Conservation (phyloP, 148 eudicot species). For the Dysphania ambrosioides region DNA sequence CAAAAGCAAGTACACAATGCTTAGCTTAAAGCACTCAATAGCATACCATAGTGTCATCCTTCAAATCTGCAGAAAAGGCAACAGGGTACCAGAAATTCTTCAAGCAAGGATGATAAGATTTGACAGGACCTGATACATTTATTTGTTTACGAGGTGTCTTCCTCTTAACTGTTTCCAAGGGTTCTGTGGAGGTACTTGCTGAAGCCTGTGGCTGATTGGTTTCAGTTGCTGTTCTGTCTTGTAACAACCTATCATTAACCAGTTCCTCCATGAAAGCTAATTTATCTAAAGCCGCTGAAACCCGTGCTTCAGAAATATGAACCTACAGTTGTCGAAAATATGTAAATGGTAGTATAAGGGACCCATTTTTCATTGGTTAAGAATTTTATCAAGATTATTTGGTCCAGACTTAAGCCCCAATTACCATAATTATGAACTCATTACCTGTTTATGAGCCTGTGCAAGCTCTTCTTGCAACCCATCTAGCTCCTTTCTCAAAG, state of each 20-base stretch:
- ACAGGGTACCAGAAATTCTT: slow-evolving; percentile 95
- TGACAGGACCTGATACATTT: slow-evolving; percentile 85
- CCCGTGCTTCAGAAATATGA: slow-evolving; percentile 92
- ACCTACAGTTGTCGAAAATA: slow-evolving; percentile 47
- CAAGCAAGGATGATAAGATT: slow-evolving; percentile 58
- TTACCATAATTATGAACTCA: neutral
- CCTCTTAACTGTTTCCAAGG: slow-evolving; percentile 35
- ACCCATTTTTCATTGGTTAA: neutral
- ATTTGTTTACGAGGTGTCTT: slow-evolving; percentile 50
- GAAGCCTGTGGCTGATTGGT: slow-evolving; percentile 35
- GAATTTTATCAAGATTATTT: neutral
- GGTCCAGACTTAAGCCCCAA: neutral
- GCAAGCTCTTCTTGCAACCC: slow-evolving; percentile 80
- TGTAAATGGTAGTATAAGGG: neutral
- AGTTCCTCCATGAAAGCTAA: slow-evolving; percentile 89
- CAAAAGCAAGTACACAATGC: neutral
- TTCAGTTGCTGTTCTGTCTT: slow-evolving; percentile 50
- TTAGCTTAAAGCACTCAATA: neutral
- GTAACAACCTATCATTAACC: slow-evolving; percentile 80
- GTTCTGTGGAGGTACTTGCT: slow-evolving; percentile 50
- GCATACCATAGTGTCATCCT: slow-evolving; percentile 85
- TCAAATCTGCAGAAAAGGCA: slow-evolving; percentile 79
- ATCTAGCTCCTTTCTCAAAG: slow-evolving; percentile 81
- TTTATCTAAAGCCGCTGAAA: slow-evolving; percentile 76
- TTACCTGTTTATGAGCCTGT: slow-evolving; percentile 85